Evolutionary conservation across 164 flowering plant genomes (phyloP).

Genomic region (Annona cherimola): DNA sequence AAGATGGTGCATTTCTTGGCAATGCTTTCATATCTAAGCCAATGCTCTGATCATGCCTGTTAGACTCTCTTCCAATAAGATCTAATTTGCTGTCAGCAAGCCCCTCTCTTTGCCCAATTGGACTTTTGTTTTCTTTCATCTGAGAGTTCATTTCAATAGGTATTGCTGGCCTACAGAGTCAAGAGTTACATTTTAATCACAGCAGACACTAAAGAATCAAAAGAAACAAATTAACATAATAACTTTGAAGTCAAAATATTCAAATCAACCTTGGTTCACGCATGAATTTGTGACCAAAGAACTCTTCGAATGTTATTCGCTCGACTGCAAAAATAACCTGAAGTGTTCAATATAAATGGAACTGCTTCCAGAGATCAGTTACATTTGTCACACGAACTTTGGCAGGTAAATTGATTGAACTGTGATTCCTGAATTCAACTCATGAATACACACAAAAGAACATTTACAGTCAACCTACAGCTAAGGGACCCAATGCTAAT

Average conservation of each 20-base stretch:
- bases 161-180: slow-evolving; percentile 19
- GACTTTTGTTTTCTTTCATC: slow-evolving; percentile 6
- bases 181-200: neutral
- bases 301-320: slow-evolving; percentile 53
- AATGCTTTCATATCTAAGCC: neutral
- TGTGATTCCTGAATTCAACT: neutral
- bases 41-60: slow-evolving; percentile 13
- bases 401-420: neutral
- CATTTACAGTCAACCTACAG: neutral
- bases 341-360: slow-evolving; percentile 8
- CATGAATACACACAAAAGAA: neutral
- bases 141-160: slow-evolving; percentile 17
- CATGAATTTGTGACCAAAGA: slow-evolving; percentile 53
- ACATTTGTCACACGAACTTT: no score
- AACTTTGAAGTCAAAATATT: slow-evolving; percentile 1
- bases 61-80: slow-evolving; percentile 13
- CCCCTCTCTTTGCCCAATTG: slow-evolving; percentile 10
- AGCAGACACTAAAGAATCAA: neutral
- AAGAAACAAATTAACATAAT: neutral
- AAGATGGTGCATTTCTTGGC: neutral
- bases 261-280: slow-evolving; percentile 28
- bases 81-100: slow-evolving; percentile 13
- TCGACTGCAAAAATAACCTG: slow-evolving; percentile 39
- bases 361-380: neutral
- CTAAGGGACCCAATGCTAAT: neutral